Base-by-base conservation (phyloP, 306 rosid genomes). In the Medicago truncatula region DNA sequence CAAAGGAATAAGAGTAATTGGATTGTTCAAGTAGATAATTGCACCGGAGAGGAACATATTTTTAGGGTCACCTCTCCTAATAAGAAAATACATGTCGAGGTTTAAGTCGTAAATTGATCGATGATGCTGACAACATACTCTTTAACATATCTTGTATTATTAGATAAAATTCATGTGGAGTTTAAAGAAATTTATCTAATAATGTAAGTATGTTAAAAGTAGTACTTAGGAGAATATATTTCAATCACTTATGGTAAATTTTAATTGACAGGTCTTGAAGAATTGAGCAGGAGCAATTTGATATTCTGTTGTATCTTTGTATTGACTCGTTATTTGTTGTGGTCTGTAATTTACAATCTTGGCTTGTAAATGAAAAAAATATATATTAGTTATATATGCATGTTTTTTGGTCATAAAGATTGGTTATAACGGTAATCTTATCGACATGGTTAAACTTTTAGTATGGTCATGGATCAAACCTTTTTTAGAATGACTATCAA, bases 11-110 rank as follows among this genome's bases (percentile, higher is more conserved):
- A 12, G 59, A 82, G 82, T 56, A 77, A 46, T 39, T 87, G 91
- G 91, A 77, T 87, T 68, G 88, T 80, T 74, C 68, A 83, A 71
- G 79, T 85, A 10, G 88, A 87, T 57, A 75, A 71, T 9, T 80
- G 80, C 67, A 82, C 84, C 7, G 91, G 91, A 9, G 88, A 87
- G 70, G 88, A 87, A 78, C 88, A 87, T 75, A 84, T 87, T 15
- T 87, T 85, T 76, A 82, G 87, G 76, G 39, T 85, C 60, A 62
- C 74, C 31, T 74, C 86, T 80, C 74, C 78, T 0, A 1, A 21
- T 47, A 76, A 57, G 38, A 73, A 83, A 67, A 70, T 68, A 23
- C 79, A 80, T 13, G 68, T 78, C 38, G 44, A 81, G 56, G 82
- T 80, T 72, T 81, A 60, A 64, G 38, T 12, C 13, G 17, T 40